These are phyloP conservation scores for Brachypodium distachyon DNA, from an alignment of 202 grass and related monocot genomes.

Conservation along the genomic window DNA sequence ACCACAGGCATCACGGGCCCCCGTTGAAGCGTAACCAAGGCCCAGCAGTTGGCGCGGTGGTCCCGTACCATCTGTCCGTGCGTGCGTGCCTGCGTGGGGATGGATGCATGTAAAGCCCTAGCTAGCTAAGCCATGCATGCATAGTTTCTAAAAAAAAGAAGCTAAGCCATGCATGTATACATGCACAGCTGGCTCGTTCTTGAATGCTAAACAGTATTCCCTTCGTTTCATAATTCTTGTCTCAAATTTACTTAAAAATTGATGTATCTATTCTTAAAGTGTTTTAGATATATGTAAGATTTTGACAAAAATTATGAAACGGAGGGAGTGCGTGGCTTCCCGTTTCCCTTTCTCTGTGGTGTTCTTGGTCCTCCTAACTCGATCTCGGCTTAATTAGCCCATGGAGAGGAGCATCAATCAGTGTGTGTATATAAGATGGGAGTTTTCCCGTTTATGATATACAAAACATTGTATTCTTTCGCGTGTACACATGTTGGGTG, in stretches of 20 bases:
- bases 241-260: too few relatives aligned
- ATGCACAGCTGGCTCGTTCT: neutral
- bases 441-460: too few relatives aligned
- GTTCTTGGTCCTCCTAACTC: neutral
- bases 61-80: neutral
- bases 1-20: constrained; percentile 11
- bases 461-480: too few relatives aligned
- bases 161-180: neutral
- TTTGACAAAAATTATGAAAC: too few relatives aligned
- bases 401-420: too few relatives aligned
- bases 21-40: neutral
- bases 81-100: neutral
- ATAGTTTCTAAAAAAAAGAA: too few relatives aligned
- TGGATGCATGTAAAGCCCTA: neutral
- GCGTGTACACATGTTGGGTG: too few relatives aligned
- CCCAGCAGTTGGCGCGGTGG: neutral
- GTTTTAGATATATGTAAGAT: too few relatives aligned
- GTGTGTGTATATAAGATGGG: too few relatives aligned
- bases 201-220: constrained; percentile 13
- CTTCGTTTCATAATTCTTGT: too few relatives aligned
- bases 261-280: too few relatives aligned
- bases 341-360: neutral
- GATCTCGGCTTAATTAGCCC: neutral
- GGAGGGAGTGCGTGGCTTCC: too few relatives aligned
- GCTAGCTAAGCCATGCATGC: neutral